Base-by-base conservation (phyloP, 495 filamentous ascomycete species). In the Aspergillus mulundensis region DNA sequence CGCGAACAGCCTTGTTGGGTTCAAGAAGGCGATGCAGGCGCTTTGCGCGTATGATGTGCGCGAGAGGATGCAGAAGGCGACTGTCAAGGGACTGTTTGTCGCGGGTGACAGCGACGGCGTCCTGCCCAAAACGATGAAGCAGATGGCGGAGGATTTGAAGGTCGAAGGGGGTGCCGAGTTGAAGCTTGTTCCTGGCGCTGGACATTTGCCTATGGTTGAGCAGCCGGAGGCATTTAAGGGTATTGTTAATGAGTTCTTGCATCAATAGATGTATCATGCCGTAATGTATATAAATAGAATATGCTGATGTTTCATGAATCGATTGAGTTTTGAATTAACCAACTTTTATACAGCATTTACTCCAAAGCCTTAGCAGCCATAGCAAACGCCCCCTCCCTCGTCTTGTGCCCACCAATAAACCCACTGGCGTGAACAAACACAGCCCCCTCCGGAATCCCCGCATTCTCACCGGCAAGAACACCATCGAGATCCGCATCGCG, bases 401-500 rank as follows among this genome's bases (percentile, higher is more conserved):
- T 93, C 76, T 86, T 85, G 68, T 96, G 95, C 3, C 94, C 94
- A 16, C 95, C 94, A 69, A 97, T 96, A 69, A 98, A 98, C 5
- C 94, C 95, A 50, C 85, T 87, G 7, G 94, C 92, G 63, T 98
- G 94, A 50, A 96, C 87, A 68, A 98, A 98, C 20, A 97, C 84
- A 38, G 88, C 83, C 6, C 93, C 94, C 24, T 74, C 73, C 3
- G 75, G 75, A 30, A 77, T 65, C 61, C 69, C 68, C 20, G 65
- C 71, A n/a, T 67, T 62, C 57, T 79, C 73, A 5, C 94, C 76
- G 0, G 90, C 90, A 32, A 82, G 71, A 7, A 95, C 78, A 54
- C 82, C 75, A 66, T 90, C 87, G 54, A 98, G 73, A 66, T 90
- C 81, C 61, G 88, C 84, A 66, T 97, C 94, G 19, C 95, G 81